Percentiles rank a stretch among this genome's conserved stretches.
Evolutionary conservation across 225 moss, liverwort and hornwort species (phyloP).

Genomic region (Sphagnum contortum): DNA sequence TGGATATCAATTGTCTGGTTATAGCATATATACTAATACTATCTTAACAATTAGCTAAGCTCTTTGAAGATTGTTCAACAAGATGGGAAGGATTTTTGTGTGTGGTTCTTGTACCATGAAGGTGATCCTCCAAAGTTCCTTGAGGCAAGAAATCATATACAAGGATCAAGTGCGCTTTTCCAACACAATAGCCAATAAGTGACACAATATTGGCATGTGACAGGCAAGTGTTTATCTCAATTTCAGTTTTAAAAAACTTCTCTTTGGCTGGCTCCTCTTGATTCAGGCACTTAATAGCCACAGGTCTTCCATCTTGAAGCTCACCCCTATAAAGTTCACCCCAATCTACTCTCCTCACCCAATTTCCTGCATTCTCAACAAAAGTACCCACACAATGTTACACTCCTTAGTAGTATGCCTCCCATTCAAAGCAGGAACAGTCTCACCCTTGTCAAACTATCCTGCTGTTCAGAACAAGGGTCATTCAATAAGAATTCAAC

Average conservation of each 20-base stretch:
- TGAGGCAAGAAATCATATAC: constrained; percentile 43
- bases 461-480: too few species aligned
- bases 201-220: constrained; percentile 50
- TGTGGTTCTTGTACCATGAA: constrained; percentile 25
- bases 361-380: constrained; percentile 23
- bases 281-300: constrained; percentile 50
- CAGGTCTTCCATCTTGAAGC: constrained; percentile 27
- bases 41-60: too few species aligned
- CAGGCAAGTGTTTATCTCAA: constrained; percentile 48
- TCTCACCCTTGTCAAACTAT: too few species aligned
- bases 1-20: too few species aligned
- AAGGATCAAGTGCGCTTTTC: constrained; percentile 34
- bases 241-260: constrained; percentile 45
- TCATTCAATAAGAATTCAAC: too few species aligned
- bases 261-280: constrained; percentile 49
- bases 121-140: constrained; percentile 54
- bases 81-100: too few species aligned
- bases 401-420: too few species aligned
- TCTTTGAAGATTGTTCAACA: too few species aligned
- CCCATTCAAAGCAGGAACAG: too few species aligned
- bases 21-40: too few species aligned
- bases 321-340: constrained; percentile 50
- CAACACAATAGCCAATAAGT: constrained; percentile 47
- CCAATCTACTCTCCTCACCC: constrained; percentile 51
- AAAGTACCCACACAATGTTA: too few species aligned